Base-by-base conservation (phyloP, 441 rosid species). In the Populus hybrid region DNA sequence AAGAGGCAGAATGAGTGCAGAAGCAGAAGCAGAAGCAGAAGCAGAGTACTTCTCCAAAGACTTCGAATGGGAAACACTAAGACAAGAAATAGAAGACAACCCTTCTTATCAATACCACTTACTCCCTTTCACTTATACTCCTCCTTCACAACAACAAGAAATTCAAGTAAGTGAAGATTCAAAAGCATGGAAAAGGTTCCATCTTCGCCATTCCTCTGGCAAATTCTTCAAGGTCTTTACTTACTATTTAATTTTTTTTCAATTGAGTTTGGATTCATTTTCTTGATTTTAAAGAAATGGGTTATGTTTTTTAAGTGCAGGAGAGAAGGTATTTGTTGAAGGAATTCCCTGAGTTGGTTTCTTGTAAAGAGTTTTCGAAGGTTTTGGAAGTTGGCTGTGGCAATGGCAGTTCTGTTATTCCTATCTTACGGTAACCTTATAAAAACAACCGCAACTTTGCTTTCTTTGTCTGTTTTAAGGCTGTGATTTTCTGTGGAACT, bases 311-410 rank as follows among this genome's bases (percentile, higher is more conserved):
- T 20, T 70, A 40, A 67, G 16, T 83, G 81, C 65, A 91, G 98
- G 99, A 94, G 89, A 89, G 99, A 73, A 86, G 97, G 82, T 94
- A 94, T 86, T 78, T 95, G 74, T 69, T 95, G 83, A 95, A 95
- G 87, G 99, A 95, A 77, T 95, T 94, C 57, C 97, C 95, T 1
- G 99, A 90, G 72, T 79, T 95, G 73, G 87, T 89, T 80, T 85
- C 91, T 3, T 78, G 90, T 76, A 82, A 23, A 9, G 86, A 83
- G 61, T 84, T 84, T 67, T 81, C 90, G 6, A 90, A 84, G 85
- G 85, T 92, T 69, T 87, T 95, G 85, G 98, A 93, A 88, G 91
- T 92, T 24, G 99, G 98, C 24, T 92, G 98, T 77, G 99, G 99
- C 63, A 95, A 86, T 86, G 98, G 98, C 34, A 94, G 98, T 83